These are phyloP conservation scores for Styphnolobium japonicum DNA, from an alignment of 306 rosid genomes.

Conservation along the genomic window DNA sequence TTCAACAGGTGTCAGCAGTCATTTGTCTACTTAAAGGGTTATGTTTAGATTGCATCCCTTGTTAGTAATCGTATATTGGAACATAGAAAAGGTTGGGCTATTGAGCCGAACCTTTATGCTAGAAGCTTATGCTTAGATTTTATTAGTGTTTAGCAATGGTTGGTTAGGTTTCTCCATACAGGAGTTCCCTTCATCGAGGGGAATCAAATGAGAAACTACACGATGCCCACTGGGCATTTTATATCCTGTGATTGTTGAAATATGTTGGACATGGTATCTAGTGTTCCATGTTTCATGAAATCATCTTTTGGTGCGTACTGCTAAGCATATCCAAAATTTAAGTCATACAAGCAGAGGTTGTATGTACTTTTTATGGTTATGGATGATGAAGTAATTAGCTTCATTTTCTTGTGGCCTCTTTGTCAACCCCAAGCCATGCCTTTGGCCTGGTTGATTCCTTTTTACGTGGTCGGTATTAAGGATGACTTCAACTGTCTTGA, in stretches of 20 bases:
- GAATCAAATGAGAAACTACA: not conserved
- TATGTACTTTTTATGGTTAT: not conserved
- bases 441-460: not conserved
- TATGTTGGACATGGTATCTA: not conserved
- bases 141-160: not conserved
- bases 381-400: not conserved
- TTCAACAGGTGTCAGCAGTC: slow-evolving; percentile 10
- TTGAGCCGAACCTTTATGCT: not conserved
- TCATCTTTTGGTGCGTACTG: not conserved
- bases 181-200: not conserved
- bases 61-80: not conserved
- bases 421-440: not conserved
- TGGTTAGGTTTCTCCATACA: not conserved
- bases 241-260: not conserved
- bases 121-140: not conserved
- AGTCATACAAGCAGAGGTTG: not conserved
- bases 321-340: not conserved
- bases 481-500: not conserved
- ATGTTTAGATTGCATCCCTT: not conserved
- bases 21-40: not conserved
- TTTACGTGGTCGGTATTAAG: not conserved
- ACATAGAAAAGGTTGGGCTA: not conserved
- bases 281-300: not conserved
- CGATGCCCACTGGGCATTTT: not conserved
- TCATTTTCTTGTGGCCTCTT: not conserved